These are phyloP conservation scores for Pterocarpus santalinus DNA, from an alignment of 306 rosid species.

Conservation along the genomic window DNA sequence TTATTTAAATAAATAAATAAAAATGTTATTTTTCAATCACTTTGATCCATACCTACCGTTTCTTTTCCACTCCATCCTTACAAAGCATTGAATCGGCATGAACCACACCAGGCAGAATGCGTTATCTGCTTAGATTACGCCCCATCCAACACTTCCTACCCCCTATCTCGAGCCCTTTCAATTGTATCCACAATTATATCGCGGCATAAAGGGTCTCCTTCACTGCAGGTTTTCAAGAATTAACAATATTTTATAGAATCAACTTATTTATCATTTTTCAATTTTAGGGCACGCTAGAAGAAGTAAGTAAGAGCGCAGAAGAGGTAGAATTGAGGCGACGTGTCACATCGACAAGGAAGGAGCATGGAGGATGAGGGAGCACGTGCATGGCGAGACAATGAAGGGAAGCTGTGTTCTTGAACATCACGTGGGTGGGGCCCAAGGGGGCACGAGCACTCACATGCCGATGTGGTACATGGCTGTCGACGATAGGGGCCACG, in stretches of 20 bases:
- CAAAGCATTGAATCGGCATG: neutral
- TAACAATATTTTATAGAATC: neutral
- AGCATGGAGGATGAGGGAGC: constrained; percentile 28
- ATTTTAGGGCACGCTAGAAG: neutral
- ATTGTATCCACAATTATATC: neutral
- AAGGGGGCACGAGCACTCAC: constrained; percentile 67
- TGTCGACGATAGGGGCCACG: constrained; percentile 52
- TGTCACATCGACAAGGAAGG: neutral
- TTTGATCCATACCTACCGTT: neutral
- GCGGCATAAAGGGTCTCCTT: neutral
- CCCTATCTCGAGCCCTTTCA: neutral
- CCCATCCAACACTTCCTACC: neutral
- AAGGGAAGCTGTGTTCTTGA: neutral
- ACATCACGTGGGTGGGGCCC: constrained; percentile 72
- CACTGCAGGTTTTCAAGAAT: neutral
- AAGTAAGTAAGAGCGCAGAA: neutral
- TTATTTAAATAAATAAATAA: no score
- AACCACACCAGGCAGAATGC: neutral
- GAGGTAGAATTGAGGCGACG: constrained; percentile 13
- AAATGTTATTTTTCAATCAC: neutral
- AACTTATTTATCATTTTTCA: neutral
- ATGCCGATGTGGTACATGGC: constrained; percentile 50
- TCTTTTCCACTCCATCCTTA: neutral
- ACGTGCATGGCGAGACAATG: constrained; percentile 51
- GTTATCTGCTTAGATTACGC: neutral